These are phyloP conservation scores for Coemansia sp. DNA, from an alignment of 192 early-diverging fungal genomes.

Conservation along the genomic window DNA sequence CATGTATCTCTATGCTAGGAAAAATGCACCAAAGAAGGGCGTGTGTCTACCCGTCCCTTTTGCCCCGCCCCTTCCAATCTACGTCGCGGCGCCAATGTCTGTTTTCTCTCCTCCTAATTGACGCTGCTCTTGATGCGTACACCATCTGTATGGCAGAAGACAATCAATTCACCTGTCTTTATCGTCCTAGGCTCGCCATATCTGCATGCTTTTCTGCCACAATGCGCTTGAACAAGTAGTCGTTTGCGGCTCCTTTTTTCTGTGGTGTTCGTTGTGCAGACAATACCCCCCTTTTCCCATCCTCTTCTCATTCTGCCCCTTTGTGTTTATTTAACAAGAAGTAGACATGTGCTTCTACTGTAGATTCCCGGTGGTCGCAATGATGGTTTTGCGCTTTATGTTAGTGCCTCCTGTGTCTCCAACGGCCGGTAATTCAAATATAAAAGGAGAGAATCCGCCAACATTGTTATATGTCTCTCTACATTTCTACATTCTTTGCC, in stretches of 20 bases:
- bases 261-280: slow-evolving; percentile 6
- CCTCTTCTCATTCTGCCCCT: neutral
- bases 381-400: neutral
- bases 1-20: neutral
- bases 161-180: neutral
- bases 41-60: neutral
- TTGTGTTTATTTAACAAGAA: neutral
- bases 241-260: neutral
- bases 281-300: neutral
- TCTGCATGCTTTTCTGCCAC: neutral
- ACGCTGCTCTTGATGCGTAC: neutral
- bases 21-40: slow-evolving; percentile 4
- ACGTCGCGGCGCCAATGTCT: neutral
- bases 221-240: slow-evolving; percentile 1
- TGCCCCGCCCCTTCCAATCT: neutral
- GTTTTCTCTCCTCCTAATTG: neutral
- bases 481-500: too few species aligned
- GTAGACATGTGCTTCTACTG: neutral
- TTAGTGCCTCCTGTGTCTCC: neutral
- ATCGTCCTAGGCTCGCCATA: neutral
- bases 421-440: neutral
- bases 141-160: neutral
- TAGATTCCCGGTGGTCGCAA: slow-evolving; percentile 7
- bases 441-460: neutral
- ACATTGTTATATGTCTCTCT: neutral